Percentiles rank a stretch among this genome's conserved stretches.
These are phyloP conservation scores for Ophiocordyceps camponoti-rufipedis DNA, from an alignment of 2,329 filamentous ascomycete genomes.

Conservation along the genomic window DNA sequence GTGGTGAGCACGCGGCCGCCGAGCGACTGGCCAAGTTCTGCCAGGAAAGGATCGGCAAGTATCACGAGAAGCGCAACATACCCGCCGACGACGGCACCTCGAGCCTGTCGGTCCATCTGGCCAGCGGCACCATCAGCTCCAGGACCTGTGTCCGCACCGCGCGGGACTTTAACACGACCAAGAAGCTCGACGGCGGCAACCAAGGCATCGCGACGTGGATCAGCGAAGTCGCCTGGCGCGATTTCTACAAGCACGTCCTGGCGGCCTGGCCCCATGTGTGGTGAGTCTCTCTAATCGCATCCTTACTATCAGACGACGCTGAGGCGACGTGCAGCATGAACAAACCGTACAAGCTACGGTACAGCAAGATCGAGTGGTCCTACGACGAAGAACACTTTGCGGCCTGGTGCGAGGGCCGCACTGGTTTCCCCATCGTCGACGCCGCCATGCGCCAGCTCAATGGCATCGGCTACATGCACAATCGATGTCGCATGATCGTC, in stretches of 20 bases:
- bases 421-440: slow-evolving; percentile 70
- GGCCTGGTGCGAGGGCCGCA: slow-evolving; percentile 57
- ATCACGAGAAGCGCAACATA: slow-evolving; percentile 47
- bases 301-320: background rate
- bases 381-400: slow-evolving; percentile 51
- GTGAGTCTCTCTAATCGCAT: slow-evolving; percentile 18
- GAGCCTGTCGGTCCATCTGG: slow-evolving; percentile 51
- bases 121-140: slow-evolving; percentile 48
- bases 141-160: slow-evolving; percentile 49
- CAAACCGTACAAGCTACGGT: slow-evolving; percentile 59
- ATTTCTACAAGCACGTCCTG: slow-evolving; percentile 77
- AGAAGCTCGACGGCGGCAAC: slow-evolving; percentile 47
- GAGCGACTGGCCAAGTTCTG: slow-evolving; percentile 49
- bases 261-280: slow-evolving; percentile 73
- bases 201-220: slow-evolving; percentile 58
- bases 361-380: slow-evolving; percentile 68
- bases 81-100: slow-evolving; percentile 46
- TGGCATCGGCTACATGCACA: slow-evolving; percentile 61
- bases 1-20: slow-evolving; percentile 55
- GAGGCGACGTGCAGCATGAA: slow-evolving; percentile 24
- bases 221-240: slow-evolving; percentile 68
- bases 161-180: slow-evolving; percentile 40
- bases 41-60: slow-evolving; percentile 40
- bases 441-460: slow-evolving; percentile 69
- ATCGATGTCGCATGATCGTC: slow-evolving; percentile 68